Evolutionary conservation across 331 rosid genomes (phyloP), one percentile per base, ranked within the genome.

Genomic region (Malus hybrid): DNA sequence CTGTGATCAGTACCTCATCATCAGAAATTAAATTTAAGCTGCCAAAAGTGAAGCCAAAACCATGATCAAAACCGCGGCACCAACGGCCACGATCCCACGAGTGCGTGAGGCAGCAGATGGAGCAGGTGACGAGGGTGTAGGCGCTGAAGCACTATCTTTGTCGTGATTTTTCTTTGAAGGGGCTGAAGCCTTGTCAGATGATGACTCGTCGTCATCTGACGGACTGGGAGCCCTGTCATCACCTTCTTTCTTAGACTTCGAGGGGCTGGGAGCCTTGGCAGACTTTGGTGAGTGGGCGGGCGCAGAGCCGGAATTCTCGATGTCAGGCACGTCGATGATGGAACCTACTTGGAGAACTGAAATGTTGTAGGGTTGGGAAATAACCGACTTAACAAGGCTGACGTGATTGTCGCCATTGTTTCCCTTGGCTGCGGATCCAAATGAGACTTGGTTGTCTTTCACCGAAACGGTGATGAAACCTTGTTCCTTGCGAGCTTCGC

Each of bases 381-480:
- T 22, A 1, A 89, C 83, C 7, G 86, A 52, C 6, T 22, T 65
- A 7, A 87, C 86, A 20, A 89, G 48, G 1, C 32, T 27, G 0
- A 73, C 8, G 29, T n/a, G 27, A 16, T 28, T 62, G 67, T 15
- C 22, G 22, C 73, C 24, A 4, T 5, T 12, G 7, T 65, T 39
- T 0, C 83, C 80, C 0, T 50, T 12, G 1, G 55, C 85, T 1
- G 86, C 90, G 0, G 93, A 81, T 0, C 78, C 75, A 3, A 90
- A 85, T 0, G 85, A 80, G 0, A 82, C 4, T 20, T 82, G 85
- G 1, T 90, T 90, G 6, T 82, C 84, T 16, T 67, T 36, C 11
- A 85, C 14, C 0, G 42, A 15, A 1, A 79, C 84, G 18, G 65
- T 75, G 48, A 90, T 4, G 70, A 84, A 89, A 0, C 97, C 93